Conservation (phyloP, 2,329 filamentous ascomycete genomes). For the Fusarium goolgardi region DNA sequence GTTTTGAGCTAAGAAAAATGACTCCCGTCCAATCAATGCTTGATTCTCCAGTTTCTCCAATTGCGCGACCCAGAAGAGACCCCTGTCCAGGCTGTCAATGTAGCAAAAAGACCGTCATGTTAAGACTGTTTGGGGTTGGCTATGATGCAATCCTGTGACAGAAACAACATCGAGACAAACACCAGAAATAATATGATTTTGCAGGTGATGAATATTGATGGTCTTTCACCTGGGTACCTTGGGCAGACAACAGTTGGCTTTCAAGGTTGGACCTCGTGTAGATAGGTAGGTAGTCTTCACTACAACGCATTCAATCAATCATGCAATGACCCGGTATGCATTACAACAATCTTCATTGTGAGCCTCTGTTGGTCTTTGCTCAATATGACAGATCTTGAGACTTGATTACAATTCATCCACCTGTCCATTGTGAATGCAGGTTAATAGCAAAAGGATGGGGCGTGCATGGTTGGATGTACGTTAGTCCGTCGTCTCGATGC, state of each 20-base stretch:
- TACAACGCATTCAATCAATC: neutral
- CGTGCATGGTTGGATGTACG: neutral
- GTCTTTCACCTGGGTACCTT: neutral
- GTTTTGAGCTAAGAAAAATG: constrained; percentile 37
- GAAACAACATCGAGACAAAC: neutral
- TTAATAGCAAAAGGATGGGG: neutral
- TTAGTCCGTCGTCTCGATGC: neutral
- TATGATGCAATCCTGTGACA: constrained; percentile 22
- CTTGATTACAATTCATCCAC: no score
- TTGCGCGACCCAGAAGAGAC: constrained; percentile 19
- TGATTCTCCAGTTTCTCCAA: constrained; percentile 33
- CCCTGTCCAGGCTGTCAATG: constrained; percentile 22
- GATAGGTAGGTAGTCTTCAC: neutral
- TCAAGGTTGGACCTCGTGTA: constrained; percentile 1
- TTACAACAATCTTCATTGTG: neutral
- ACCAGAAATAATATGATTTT: neutral
- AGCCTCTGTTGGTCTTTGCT: neutral
- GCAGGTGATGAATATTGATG: neutral
- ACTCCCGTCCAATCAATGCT: constrained; percentile 26
- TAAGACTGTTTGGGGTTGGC: neutral
- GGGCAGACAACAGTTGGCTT: neutral
- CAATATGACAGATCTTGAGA: neutral
- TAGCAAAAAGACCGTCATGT: constrained; percentile 9
- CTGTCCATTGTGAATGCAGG: neutral
- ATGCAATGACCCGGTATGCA: neutral